Base-by-base conservation (phyloP, 1,284 basidiomycete species). In the Cutaneotrichosporon mucoides region DNA sequence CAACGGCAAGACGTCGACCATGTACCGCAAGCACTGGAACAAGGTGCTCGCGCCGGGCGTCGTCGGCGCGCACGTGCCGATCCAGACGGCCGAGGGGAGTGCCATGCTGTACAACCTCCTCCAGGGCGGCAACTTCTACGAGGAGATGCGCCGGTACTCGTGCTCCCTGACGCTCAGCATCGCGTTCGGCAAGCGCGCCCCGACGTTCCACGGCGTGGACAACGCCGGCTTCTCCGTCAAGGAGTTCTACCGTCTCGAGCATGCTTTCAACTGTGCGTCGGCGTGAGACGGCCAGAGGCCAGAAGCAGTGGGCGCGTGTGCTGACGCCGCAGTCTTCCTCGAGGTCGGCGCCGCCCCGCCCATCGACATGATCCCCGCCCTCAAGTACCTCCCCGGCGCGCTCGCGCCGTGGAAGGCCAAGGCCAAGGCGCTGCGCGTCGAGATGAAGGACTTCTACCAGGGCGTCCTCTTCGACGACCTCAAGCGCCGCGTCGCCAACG, bases 241-340 rank as follows among this genome's bases (percentile, higher is more conserved):
- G 50, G 56, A 57, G 56, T 57, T 57, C 16, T 57, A 57, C 45
- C 50, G 56, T 8, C 51, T 57, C 6, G 56, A 53, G 38, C 56
- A 57, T n/a, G 56, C 56, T 5, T 57, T 57, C 51, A 57, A 53
- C 44, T 57, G 56, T 57, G 33, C 47, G 56, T 41, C 11, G 42
- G 24, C 9, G 9, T 12, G 9, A 40, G 38, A 8, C 12, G 9
- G 12, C 38, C 38, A 24, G 24, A 24, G 24, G 24, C 24, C 24
- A 24, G 24, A 24, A 24, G 24, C 24, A 24, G 24, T 24, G 24
- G 24, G 24, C 24, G 24, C 24, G 24, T 24, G 24, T 12, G 8
- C 38, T 40, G 38, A 40, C 38, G 38, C 24, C 38, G 38, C 38
- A 57, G 56, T 57, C 51, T 57, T 57, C 50, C 50, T 57, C 33